A percentile compares a stretch with the other conserved stretches of the same genome.
Evolutionary conservation across 805 yeast genomes (phyloP).

Genomic region (Kluyveromyces dobzhanskii): DNA sequence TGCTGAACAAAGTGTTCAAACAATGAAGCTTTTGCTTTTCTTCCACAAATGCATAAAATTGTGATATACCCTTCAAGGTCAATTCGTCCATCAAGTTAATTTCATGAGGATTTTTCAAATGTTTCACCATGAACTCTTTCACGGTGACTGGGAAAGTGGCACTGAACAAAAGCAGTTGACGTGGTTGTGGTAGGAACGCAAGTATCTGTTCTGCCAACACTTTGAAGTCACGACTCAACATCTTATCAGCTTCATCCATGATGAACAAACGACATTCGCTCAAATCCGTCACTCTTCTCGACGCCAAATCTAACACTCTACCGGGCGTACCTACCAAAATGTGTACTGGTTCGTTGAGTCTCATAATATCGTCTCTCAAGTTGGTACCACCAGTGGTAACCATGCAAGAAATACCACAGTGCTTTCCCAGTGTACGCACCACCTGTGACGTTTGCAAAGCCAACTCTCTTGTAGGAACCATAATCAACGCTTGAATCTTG

Average conservation of each 20-base stretch:
- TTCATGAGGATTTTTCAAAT: slow-evolving; percentile 86
- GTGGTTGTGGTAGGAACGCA: slow-evolving; percentile 65
- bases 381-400: slow-evolving; percentile 98
- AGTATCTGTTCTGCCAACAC: slow-evolving; percentile 81
- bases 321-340: slow-evolving; percentile 97
- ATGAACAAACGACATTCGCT: slow-evolving; percentile 80
- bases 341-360: slow-evolving; percentile 90
- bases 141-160: slow-evolving; percentile 97
- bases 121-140: slow-evolving; percentile 84
- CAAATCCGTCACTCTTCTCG: slow-evolving; percentile 79
- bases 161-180: slow-evolving; percentile 81
- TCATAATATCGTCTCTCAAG: slow-evolving; percentile 85
- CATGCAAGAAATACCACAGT: slow-evolving; percentile 87
- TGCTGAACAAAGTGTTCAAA: slow-evolving; percentile 87
- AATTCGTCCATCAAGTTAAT: slow-evolving; percentile 97
- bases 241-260: slow-evolving; percentile 99
- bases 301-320: slow-evolving; percentile 88
- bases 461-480: slow-evolving; percentile 96
- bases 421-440: slow-evolving; percentile 91
- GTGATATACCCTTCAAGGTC: slow-evolving; percentile 92
- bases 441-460: slow-evolving; percentile 98
- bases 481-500: slow-evolving; percentile 83
- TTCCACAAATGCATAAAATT: slow-evolving; percentile 96
- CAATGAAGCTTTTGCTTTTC: slow-evolving; percentile 95
- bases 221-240: slow-evolving; percentile 85